Percentiles rank a stretch among this genome's conserved stretches.
These are phyloP conservation scores for Phytophthora rubi DNA, from an alignment of 352 stramenopile species.

Conservation along the genomic window DNA sequence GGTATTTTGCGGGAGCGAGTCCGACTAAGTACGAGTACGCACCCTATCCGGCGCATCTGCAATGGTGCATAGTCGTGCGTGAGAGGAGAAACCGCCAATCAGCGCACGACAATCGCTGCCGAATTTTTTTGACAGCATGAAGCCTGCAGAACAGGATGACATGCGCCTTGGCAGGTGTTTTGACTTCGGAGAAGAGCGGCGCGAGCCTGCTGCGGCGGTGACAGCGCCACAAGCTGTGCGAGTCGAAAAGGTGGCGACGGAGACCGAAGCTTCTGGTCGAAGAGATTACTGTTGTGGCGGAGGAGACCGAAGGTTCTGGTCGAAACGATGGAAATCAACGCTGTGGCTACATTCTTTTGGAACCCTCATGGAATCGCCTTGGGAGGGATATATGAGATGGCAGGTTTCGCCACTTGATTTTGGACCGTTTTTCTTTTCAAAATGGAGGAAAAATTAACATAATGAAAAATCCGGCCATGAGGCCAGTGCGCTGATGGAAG, in stretches of 20 bases:
- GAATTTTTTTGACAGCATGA: conserved; percentile 16
- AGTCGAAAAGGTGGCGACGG: not conserved
- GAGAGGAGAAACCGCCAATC: conserved; percentile 19
- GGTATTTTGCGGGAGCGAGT: conserved; percentile 22
- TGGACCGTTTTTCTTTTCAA: conserved; percentile 18
- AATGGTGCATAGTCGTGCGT: conserved; percentile 16
- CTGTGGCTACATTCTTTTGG: not conserved
- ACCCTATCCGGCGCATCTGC: conserved; percentile 28
- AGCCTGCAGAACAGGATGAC: conserved; percentile 9
- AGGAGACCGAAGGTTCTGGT: no score
- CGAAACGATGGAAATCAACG: not conserved
- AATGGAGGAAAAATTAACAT: conserved; percentile 23
- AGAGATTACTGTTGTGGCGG: not conserved
- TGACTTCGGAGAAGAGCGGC: conserved; percentile 2
- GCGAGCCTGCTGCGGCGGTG: not conserved
- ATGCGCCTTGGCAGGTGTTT: conserved; percentile 25
- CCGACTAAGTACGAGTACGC: conserved; percentile 11
- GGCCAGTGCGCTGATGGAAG: conserved; percentile 26
- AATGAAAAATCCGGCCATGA: not conserved
- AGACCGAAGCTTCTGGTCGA: not conserved
- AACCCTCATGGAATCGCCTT: not conserved
- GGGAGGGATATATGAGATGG: not conserved
- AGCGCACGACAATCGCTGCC: no score
- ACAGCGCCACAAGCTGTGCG: not conserved
- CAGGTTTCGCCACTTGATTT: conserved; percentile 39